Evolutionary conservation across 192 early-diverging fungal species (phyloP), one percentile per base, ranked within the genome.

Genomic region (Linnemannia exigua): DNA sequence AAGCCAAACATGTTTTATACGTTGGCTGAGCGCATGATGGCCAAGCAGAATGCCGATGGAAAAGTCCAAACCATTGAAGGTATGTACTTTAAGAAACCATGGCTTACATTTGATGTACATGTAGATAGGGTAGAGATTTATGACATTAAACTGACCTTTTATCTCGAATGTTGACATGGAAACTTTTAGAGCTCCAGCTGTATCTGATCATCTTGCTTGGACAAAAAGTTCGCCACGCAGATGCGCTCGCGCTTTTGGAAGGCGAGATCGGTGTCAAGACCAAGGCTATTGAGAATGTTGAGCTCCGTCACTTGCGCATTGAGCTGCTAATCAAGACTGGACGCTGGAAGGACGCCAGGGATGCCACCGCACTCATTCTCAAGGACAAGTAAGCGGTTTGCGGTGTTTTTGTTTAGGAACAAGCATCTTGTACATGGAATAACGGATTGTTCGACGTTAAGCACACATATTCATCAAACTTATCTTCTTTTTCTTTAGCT

Each of bases 21-120:
- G 6, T 88, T 99, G 61, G 94, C 96, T 7, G 97, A 97, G 79
- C 89, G 96, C 28, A 97, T 98, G 96, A 91, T 96, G 67, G 87
- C 91, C 28, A 97, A 96, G 87, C 93, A 95, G 12, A 87, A 93
- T 22, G 79, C 91, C 25, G 96, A 97, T 48, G 90, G 90, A 5
- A 89, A 88, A 69, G 77, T 97, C 37, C 88, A 89, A 20, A 89
- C 91, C 20, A 92, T 93, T 17, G 98, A 99, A 88, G 88, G 89
- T 90, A 76, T 3, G 46, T 31, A 3, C 22, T 25, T 46, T 50
- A 8, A 1, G n/a, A 11, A 14, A 15, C 1, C 2, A 14, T 63
- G 11, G 0, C 25, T 14, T 31, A 0, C 9, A 31, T 63, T 3
- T 63, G 58, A 16, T 63, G 9, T 63, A 63, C 4, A 31, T 63